A percentile compares a stretch with the other conserved stretches of the same genome.
Conservation (phyloP, 2,329 filamentous ascomycete species). For the Scedosporium dehoogii region DNA sequence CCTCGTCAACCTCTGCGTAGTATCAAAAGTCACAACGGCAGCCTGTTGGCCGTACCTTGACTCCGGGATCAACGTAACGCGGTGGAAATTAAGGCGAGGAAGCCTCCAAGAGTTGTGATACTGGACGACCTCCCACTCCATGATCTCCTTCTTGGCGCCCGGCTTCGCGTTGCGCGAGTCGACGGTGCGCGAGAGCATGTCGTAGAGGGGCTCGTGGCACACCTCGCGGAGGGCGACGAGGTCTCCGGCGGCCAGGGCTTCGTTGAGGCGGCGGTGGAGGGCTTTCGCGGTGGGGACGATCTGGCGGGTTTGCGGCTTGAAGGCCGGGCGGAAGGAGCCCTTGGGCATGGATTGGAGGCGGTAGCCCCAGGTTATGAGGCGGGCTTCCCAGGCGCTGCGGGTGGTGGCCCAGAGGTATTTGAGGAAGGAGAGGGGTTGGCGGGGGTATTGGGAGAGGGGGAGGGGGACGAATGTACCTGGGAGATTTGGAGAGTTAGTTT, state of each 20-base stretch:
- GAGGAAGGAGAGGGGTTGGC: slow-evolving; percentile 17
- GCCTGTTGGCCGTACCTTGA: slow-evolving; percentile 26
- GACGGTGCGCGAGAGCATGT: slow-evolving; percentile 43
- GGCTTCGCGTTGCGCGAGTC: slow-evolving; percentile 31
- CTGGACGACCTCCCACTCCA: slow-evolving; percentile 44
- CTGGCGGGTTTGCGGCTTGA: slow-evolving; percentile 29
- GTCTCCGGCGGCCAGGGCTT: slow-evolving; percentile 51
- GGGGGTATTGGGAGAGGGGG: slow-evolving; percentile 24
- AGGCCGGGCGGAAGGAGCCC: slow-evolving; percentile 29
- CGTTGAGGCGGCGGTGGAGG: slow-evolving; percentile 52
- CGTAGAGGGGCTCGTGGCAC: slow-evolving; percentile 42
- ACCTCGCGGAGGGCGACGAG: slow-evolving; percentile 36
- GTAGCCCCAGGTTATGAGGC: slow-evolving; percentile 21
- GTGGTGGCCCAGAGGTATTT: slow-evolving; percentile 23
- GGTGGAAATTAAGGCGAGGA: slow-evolving; percentile 45
- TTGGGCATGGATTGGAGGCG: slow-evolving; percentile 35
- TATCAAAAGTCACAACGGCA: slow-evolving; percentile 50
- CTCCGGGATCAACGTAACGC: slow-evolving; percentile 29
- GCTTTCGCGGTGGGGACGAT: slow-evolving; percentile 44
- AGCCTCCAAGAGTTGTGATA: slow-evolving; percentile 32
- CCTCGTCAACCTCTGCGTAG: slow-evolving; percentile 42
- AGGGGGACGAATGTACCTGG: slow-evolving; percentile 39
- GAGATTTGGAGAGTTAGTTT: background rate
- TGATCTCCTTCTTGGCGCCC: slow-evolving; percentile 22
- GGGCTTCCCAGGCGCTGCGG: slow-evolving; percentile 23